Base-by-base conservation (phyloP, 1,139 yeast species). In the Taphrina communis region DNA sequence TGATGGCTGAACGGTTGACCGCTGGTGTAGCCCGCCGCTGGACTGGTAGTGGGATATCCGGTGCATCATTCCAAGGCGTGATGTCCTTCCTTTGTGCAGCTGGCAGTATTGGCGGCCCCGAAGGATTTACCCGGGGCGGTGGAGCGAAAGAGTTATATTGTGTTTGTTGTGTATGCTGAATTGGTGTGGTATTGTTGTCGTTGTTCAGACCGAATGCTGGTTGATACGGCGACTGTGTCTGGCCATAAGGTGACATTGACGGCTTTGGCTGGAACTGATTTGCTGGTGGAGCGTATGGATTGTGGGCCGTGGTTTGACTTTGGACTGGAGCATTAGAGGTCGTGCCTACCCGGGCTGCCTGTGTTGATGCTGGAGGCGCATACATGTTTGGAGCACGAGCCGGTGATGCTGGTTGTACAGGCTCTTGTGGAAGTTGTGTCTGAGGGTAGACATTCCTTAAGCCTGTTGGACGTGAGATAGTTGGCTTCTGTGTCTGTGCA, bases 11-110 rank as follows among this genome's bases (percentile, higher is more conserved):
- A 50, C 77, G 75, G 19, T 83, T 78, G 31, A 82, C 82, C 3
- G 85, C 80, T 1, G 87, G 81, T 21, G 86, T 82, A 68, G 85
- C 82, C 73, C 88, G 83, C 46, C 85, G 82, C 14, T 85, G 79
- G 39, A 52, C 73, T 70, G 56, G 71, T 66, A 59, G 76, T 62
- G 42, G 80, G 74, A 38, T 85, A n/a, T 87, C 83, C 63, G 97
- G 97, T 73, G 93, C 82, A 78, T 93, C 97, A 76, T 93, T 93
- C 97, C 97, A 93, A 2, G 97, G 97, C 63, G 89, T 94, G 59
- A 87, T 87, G 59, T 88, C 88, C 75, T 83, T 85, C 74, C 82
- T 84, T 61, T 82, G 79, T 11, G 81, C 75, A 19, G 71, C 71
- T 25, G 66, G 62, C n/a, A 71, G 36, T 48, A 56, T 11, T 70